Evolutionary conservation across 106 monocot species (phyloP), one percentile per base, ranked within the genome.

Genomic region (Apostasia shenzhenica): DNA sequence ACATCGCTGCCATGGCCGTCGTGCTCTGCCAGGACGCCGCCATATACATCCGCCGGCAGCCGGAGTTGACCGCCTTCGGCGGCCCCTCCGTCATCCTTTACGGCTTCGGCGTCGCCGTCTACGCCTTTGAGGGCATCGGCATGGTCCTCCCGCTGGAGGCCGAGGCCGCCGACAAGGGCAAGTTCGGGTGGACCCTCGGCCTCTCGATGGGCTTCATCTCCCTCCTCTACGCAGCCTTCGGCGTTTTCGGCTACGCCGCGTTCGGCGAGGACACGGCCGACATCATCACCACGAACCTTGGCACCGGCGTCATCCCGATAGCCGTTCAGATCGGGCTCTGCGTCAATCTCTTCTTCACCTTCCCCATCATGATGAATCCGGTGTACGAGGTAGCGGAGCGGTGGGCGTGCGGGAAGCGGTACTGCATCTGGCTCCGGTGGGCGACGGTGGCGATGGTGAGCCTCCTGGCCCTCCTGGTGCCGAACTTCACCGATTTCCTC

Each of bases 351-450:
- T 82, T 86, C 79, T 86, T 86, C 71, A 86, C 86, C 47, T 76
- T 86, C 50, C 86, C 86, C 4, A 76, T 86, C 54, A 86, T 86
- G 86, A 86, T 86, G 86, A 75, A 86, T 48, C 86, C 86, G 1
- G 86, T 86, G 14, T 79, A 54, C 73, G 86, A 86, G 79, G 86
- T 86, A 8, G 79, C 66, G 11, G 86, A 86, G 82, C 58, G 86
- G 40, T 76, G 76, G 82, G 40, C 73, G 45, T 86, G 51, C 61
- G 72, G 68, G 26, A 82, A 86, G 67, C 59, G 56, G 1, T 86
- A 73, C 81, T 75, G 78, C 54, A 44, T 72, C 51, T 86, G 78
- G 86, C 49, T 82, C 66, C 54, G 86, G 46, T 82, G 81, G 82
- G 59, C 12, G 8, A 11, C 77, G 67, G 82, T 86, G 37, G 7